phyloP scores from a whole-genome alignment of 768 basidiomycete genomes.

The Xanthoconium purpureum region DNA sequence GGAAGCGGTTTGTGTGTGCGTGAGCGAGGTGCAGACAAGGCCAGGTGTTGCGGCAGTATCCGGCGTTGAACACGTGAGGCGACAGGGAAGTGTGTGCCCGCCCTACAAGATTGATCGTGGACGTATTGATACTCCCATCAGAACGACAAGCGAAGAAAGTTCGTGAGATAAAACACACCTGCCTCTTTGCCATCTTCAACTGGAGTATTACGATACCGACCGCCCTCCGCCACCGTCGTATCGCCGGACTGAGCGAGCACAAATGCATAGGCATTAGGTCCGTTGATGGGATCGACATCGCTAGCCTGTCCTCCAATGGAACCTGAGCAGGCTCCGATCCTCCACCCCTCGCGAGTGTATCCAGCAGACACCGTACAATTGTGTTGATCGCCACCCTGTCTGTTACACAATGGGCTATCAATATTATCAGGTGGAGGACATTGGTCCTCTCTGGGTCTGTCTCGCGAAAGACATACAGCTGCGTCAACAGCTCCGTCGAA shows the following conservation, averaged over 20 bases:
- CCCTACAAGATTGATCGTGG: conserved; percentile 36
- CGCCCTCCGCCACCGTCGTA: conserved; percentile 45
- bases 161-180: conserved; percentile 29
- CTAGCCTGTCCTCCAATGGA: conserved; percentile 39
- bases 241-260: conserved; percentile 32
- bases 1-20: conserved; percentile 27
- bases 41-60: conserved; percentile 38
- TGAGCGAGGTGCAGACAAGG: conserved; percentile 20
- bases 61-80: conserved; percentile 34
- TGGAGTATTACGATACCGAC: conserved; percentile 38
- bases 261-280: conserved; percentile 34
- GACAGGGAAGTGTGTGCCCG: conserved; percentile 53
- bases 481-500: conserved; percentile 41
- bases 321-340: conserved; percentile 9
- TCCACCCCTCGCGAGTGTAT: conserved; percentile 31
- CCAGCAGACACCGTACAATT: conserved; percentile 44
- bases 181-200: conserved; percentile 32
- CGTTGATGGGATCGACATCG: conserved; percentile 39
- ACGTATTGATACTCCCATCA: not conserved
- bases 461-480: conserved; percentile 41
- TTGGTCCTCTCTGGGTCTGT: conserved; percentile 28
- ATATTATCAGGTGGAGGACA: conserved; percentile 42
- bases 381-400: conserved; percentile 47
- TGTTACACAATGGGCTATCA: conserved; percentile 47
- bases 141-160: too few species aligned